These are phyloP conservation scores for Boletus sp. DNA, from an alignment of 1,284 basidiomycete genomes.

Conservation along the genomic window DNA sequence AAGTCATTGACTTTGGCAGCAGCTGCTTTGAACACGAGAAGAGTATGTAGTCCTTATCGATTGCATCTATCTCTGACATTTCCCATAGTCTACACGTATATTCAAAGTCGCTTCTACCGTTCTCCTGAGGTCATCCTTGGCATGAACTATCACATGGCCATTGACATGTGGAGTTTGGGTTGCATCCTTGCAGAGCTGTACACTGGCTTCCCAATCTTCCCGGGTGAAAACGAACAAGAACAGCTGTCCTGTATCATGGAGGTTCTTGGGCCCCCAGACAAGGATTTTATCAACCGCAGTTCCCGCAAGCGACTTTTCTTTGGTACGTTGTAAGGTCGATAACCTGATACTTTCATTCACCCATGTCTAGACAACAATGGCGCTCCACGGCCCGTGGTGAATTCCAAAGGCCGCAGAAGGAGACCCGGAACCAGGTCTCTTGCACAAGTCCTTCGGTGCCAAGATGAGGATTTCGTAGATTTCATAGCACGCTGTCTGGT, in stretches of 20 bases:
- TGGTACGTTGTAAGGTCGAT: conserved; percentile 49
- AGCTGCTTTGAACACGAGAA: conserved; percentile 99
- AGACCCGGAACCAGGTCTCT: conserved; percentile 90
- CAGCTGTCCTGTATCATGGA: conserved; percentile 99
- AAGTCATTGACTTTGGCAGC: conserved; percentile 98
- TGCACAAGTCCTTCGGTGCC: conserved; percentile 82
- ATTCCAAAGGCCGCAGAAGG: conserved; percentile 92
- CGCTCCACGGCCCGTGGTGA: conserved; percentile 88
- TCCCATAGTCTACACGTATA: conserved; percentile 87
- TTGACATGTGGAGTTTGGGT: conserved; percentile 97
- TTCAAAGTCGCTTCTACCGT: conserved; percentile 95
- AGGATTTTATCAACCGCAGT: conserved; percentile 91
- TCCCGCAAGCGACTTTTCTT: conserved; percentile 96
- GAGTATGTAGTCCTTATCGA: conserved; percentile 53
- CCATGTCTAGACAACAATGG: conserved; percentile 78
- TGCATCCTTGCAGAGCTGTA: conserved; percentile 97
- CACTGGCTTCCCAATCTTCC: conserved; percentile 99
- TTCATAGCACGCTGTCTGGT: conserved; percentile 94
- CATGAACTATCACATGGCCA: conserved; percentile 93
- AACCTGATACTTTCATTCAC: conserved; percentile 2
- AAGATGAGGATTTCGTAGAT: conserved; percentile 86
- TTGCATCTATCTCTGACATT: conserved; percentile 15
- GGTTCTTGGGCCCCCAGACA: conserved; percentile 92
- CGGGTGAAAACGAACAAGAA: conserved; percentile 99
- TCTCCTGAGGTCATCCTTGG: conserved; percentile 93